Conservation (phyloP, 805 yeast species). For the Ogataea neopini region DNA sequence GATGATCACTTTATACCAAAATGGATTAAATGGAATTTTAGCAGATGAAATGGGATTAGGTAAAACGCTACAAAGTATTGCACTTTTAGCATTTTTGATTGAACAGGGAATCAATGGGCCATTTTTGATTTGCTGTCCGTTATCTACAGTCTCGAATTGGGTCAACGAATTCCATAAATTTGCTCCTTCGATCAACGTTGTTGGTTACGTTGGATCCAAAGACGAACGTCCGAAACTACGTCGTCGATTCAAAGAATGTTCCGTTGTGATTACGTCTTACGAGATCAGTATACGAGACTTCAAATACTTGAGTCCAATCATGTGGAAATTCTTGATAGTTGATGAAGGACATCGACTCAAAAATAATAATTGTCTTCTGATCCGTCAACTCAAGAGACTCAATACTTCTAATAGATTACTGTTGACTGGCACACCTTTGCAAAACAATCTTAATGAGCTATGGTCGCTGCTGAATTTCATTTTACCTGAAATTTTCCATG, state of each 20-base stretch:
- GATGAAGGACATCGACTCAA: constrained; percentile 96
- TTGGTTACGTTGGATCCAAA: constrained; percentile 67
- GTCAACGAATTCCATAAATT: constrained; percentile 65
- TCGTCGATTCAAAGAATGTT: constrained; percentile 32
- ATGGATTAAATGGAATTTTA: constrained; percentile 90
- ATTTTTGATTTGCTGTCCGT: constrained; percentile 74
- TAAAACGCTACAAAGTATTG: constrained; percentile 85
- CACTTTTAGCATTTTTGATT: constrained; percentile 70
- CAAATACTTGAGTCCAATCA: constrained; percentile 46
- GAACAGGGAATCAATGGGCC: constrained; percentile 83
- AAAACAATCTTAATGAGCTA: constrained; percentile 83
- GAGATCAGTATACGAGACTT: constrained; percentile 77
- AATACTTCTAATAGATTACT: constrained; percentile 71
- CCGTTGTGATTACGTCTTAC: constrained; percentile 77
- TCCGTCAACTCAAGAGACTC: constrained; percentile 67
- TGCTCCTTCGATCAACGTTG: constrained; percentile 66
- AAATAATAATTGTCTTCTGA: constrained; percentile 75
- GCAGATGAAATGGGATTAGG: constrained; percentile 99
- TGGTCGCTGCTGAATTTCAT: constrained; percentile 93
- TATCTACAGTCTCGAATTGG: constrained; percentile 90
- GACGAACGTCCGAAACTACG: constrained; percentile 51
- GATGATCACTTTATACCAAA: constrained; percentile 85
- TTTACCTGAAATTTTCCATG: constrained; percentile 90
- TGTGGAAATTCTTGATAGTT: constrained; percentile 84
- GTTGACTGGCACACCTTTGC: constrained; percentile 95